Conservation (phyloP, 768 basidiomycete species). For the Serendipita sp. region DNA sequence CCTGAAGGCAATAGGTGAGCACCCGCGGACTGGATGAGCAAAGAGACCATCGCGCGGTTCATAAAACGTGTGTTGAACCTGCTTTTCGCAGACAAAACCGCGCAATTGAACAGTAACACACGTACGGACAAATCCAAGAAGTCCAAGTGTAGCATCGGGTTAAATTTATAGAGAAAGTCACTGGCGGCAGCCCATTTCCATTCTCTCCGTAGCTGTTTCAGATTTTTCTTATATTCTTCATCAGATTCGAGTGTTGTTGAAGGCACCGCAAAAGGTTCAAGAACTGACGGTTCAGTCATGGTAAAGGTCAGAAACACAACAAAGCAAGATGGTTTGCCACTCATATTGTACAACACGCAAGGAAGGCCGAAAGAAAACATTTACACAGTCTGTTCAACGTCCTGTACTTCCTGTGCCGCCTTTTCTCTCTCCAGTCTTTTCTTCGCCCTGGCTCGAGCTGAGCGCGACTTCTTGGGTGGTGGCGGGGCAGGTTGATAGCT, state of each 20-base stretch:
- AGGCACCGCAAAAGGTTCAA: background rate
- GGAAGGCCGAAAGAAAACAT: too few species aligned
- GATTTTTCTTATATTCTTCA: background rate
- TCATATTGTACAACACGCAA: too few species aligned
- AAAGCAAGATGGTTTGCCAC: background rate
- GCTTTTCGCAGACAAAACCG: background rate
- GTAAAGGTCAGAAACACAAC: background rate
- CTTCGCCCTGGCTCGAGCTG: slow-evolving; percentile 8
- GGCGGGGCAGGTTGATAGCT: slow-evolving; percentile 34
- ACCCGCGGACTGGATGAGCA: background rate
- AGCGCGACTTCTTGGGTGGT: slow-evolving; percentile 8
- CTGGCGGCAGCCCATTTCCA: slow-evolving; percentile 90
- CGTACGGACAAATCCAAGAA: slow-evolving; percentile 54
- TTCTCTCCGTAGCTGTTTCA: slow-evolving; percentile 41
- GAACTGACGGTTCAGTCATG: background rate
- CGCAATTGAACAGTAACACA: slow-evolving; percentile 1
- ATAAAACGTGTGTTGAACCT: background rate
- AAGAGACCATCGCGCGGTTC: background rate
- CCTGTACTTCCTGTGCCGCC: background rate
- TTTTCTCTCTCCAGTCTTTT: slow-evolving; percentile 2
- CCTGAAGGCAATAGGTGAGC: slow-evolving; percentile 26
- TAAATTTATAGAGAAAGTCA: slow-evolving; percentile 82
- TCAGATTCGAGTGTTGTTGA: background rate
- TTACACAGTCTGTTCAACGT: too few species aligned
- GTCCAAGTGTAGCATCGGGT: slow-evolving; percentile 49